Conservation (phyloP, 345 rosid genomes). For the Citrus sinensis region DVS_A1.0 CM039162.1:22745001-22745500, state of each 20-base stretch:
- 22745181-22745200: slow-evolving; percentile 11
- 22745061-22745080: not conserved
- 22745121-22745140: not conserved
- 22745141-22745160: slow-evolving; percentile 18
- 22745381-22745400: not conserved
- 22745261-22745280: slow-evolving; percentile 28
- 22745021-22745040: not conserved
- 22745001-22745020: not conserved
- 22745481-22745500: slow-evolving; percentile 57
- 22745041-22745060: not conserved
- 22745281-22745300: slow-evolving; percentile 50
- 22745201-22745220: slow-evolving; percentile 22
- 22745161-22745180: not conserved
- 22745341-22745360: slow-evolving; percentile 14
- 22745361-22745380: too few relatives aligned
- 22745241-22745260: not conserved
- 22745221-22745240: slow-evolving; percentile 19
- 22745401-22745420: slow-evolving; percentile 33
- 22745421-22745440: not conserved
- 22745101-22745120: not conserved
- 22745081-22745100: not conserved
- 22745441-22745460: slow-evolving; percentile 3
- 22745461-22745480: slow-evolving; percentile 54
- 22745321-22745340: not conserved
- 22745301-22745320: slow-evolving; percentile 50